Evolutionary conservation across 306 rosid genomes (phyloP).

Genomic region (Nissolia schottii): DNA sequence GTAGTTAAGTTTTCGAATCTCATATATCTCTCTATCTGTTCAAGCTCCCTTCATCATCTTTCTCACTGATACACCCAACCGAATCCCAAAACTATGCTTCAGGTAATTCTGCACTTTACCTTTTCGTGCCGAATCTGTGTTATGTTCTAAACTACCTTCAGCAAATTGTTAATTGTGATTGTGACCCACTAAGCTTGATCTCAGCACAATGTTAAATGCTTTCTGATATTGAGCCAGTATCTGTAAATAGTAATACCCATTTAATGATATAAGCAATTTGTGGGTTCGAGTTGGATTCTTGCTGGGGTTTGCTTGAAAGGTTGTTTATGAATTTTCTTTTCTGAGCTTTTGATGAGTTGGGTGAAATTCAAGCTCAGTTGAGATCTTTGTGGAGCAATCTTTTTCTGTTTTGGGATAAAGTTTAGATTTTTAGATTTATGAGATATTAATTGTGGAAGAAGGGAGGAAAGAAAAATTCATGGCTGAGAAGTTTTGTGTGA

Average conservation of each 20-base stretch:
- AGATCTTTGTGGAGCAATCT: background rate
- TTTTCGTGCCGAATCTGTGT: background rate
- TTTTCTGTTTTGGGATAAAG: background rate
- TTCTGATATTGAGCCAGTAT: background rate
- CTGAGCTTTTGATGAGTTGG: slow-evolving; percentile 4
- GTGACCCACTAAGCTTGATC: background rate
- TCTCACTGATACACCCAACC: background rate
- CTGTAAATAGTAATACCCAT: slow-evolving; percentile 7
- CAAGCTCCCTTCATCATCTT: background rate
- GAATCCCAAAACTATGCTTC: background rate
- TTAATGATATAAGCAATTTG: background rate
- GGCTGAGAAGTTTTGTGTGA: slow-evolving; percentile 69
- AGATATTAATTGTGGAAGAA: slow-evolving; percentile 15
- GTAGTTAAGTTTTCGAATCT: background rate
- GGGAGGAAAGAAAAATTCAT: slow-evolving; percentile 40
- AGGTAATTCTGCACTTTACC: slow-evolving; percentile 11
- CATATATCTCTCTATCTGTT: background rate
- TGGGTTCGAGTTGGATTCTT: background rate
- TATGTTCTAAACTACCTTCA: background rate
- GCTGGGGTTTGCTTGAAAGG: background rate
- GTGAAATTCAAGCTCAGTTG: background rate
- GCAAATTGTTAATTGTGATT: background rate
- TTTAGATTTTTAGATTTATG: slow-evolving; percentile 20
- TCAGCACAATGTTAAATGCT: slow-evolving; percentile 8
- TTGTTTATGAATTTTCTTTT: background rate